A percentile compares a stretch with the other conserved stretches of the same genome.
Conservation (phyloP, 805 yeast species). For the Isabelozyma pseudorhagii region DNA sequence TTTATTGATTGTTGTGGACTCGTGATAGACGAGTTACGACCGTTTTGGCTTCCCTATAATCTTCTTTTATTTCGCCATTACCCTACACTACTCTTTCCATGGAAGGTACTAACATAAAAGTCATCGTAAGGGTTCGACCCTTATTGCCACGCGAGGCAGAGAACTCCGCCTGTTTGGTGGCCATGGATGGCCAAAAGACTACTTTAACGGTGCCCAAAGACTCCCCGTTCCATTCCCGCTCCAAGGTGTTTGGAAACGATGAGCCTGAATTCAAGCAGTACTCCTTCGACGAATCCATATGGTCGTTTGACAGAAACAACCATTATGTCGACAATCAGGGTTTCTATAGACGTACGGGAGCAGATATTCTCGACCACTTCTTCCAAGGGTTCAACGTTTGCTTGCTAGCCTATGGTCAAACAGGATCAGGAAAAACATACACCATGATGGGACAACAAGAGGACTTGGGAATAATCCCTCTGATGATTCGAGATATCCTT, state of each 20-base stretch:
- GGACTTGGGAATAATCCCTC: constrained; percentile 37
- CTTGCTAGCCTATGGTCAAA: constrained; percentile 42
- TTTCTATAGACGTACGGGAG: constrained; percentile 55
- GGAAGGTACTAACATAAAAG: constrained; percentile 36
- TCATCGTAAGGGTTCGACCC: constrained; percentile 54
- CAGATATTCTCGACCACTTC: constrained; percentile 51
- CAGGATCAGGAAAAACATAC: constrained; percentile 40
- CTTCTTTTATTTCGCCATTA: neutral
- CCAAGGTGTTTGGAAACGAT: neutral
- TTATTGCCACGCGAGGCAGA: constrained; percentile 26
- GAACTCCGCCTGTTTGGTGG: constrained; percentile 19
- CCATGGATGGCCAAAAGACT: constrained; percentile 22
- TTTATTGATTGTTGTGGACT: too few relatives aligned
- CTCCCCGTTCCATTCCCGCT: constrained; percentile 14
- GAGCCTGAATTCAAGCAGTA: constrained; percentile 9
- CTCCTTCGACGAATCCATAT: constrained; percentile 15
- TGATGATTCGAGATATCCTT: constrained; percentile 53
- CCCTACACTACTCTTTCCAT: neutral
- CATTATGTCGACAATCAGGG: constrained; percentile 45
- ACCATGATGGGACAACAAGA: constrained; percentile 41
- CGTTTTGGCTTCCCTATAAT: too few relatives aligned
- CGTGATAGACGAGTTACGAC: too few relatives aligned
- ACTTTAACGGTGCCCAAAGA: constrained; percentile 17
- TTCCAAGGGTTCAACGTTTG: constrained; percentile 43
- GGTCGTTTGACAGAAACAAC: constrained; percentile 36